Conservation (phyloP, 139 green algal species). For the Chlamydomonas sphaeroides region DNA sequence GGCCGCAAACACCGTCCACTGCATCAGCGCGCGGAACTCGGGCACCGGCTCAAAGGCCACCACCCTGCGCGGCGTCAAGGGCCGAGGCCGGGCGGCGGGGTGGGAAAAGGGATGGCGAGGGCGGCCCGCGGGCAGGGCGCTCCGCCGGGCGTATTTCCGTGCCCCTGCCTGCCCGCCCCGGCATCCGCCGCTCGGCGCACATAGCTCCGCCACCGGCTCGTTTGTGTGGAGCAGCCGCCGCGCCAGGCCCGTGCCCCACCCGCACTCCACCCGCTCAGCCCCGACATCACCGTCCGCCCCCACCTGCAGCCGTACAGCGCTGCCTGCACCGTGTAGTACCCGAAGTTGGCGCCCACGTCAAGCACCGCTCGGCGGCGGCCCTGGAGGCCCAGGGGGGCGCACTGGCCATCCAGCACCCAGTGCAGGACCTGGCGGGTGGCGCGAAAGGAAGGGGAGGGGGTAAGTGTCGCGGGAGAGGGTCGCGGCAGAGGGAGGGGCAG, state of each 20-base stretch:
- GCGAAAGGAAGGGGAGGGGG: too few species aligned
- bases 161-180: too few species aligned
- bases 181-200: too few species aligned
- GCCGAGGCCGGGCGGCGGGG: too few species aligned
- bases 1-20: conserved; percentile 19
- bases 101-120: too few species aligned
- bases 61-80: conserved; percentile 1
- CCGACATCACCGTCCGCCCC: too few species aligned
- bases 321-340: conserved; percentile 76
- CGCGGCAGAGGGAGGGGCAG: neutral
- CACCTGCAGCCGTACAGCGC: conserved; percentile 75
- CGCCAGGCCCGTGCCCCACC: too few species aligned
- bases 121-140: too few species aligned
- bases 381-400: neutral
- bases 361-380: conserved; percentile 58
- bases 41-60: conserved; percentile 45
- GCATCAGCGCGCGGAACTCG: conserved; percentile 29
- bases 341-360: conserved; percentile 85
- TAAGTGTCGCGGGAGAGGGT: neutral
- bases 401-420: conserved; percentile 10
- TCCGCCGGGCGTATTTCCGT: too few species aligned
- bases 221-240: too few species aligned
- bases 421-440: conserved; percentile 32
- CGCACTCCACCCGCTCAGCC: too few species aligned
- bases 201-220: too few species aligned